Base-by-base conservation (phyloP, 176 grass and related monocot genomes). In the Musa troglodytarum region DNA sequence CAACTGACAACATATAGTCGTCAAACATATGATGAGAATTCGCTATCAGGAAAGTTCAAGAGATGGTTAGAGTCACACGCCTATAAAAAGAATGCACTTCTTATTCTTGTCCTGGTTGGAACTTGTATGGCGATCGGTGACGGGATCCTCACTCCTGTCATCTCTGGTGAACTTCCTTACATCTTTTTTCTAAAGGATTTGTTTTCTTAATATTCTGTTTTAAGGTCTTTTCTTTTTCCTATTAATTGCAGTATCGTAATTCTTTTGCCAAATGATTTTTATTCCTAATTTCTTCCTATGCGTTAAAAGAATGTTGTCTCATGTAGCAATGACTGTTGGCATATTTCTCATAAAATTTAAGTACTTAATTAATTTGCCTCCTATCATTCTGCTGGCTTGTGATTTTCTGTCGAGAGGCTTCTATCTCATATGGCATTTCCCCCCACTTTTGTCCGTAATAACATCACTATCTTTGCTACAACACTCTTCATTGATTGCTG, bases 71-170 rank as follows among this genome's bases (percentile, higher is more conserved):
- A 96, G 82, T 82, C 79, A 53, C 88, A 82, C 76, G 49, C 77
- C 25, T 89, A 82, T 83, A 92, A 74, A 82, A 88, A 87, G 77
- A 96, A 89, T 75, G 81, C 71, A 63, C 80, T 96, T 76, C 83
- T 96, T 82, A 83, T 87, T 81, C 80, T 96, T 9, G 89, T 96
- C 64, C 82, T 96, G 54, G 74, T 96, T 74, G 92, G 89, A 21
- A 96, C 92, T 1, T 92, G 89, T 80, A 96, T 88, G 1, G 86
- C 88, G 20, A 91, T 96, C 72, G 92, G 92, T 71, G 92, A 92
- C 58, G 86, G 92, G 53, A 87, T 92, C 78, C 86, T 92, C 56
- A 96, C 89, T 53, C 92, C 92, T 78, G 84, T 89, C 73, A 92
- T 96, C 65, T 92, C 92, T 85, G 89, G 92, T 96, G 82, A 86